phyloP scores from a whole-genome alignment of 2,329 filamentous ascomycete genomes.

The Cladorrhinum sp. region DNA sequence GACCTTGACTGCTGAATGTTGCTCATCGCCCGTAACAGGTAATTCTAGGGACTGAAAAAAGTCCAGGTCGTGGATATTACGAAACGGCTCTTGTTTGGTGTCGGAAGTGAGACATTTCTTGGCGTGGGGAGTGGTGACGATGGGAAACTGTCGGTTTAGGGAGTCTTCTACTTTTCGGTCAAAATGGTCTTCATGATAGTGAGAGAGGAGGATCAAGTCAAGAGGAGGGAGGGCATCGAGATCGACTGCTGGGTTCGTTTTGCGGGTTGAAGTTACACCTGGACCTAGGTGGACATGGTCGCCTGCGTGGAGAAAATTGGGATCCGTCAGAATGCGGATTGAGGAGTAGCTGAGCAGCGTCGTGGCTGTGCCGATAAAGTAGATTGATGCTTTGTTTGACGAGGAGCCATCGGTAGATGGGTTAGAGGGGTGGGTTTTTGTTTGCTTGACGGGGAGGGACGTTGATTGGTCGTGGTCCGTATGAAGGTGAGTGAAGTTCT shows the following conservation, averaged over 20 bases:
- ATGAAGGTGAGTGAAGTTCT: constrained; percentile 23
- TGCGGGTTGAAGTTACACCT: constrained; percentile 53
- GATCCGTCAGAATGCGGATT: constrained; percentile 54
- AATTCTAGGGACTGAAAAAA: constrained; percentile 52
- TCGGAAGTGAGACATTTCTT: constrained; percentile 45
- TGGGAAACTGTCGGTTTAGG: constrained; percentile 51
- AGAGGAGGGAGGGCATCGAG: constrained; percentile 57
- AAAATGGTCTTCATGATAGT: constrained; percentile 58
- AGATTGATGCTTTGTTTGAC: constrained; percentile 46
- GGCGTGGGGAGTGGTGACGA: constrained; percentile 63
- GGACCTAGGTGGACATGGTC: constrained; percentile 66
- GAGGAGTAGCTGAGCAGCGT: constrained; percentile 54
- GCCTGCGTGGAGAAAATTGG: constrained; percentile 64
- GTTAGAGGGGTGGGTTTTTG: constrained; percentile 27
- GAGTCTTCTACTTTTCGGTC: constrained; percentile 39
- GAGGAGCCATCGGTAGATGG: constrained; percentile 24
- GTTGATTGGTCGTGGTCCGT: constrained; percentile 17
- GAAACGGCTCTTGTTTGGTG: constrained; percentile 48
- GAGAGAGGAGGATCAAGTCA: constrained; percentile 58
- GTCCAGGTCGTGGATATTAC: constrained; percentile 52
- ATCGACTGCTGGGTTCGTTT: constrained; percentile 59
- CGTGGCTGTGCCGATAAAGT: constrained; percentile 56
- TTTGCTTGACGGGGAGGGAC: constrained; percentile 26
- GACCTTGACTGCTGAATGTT: constrained; percentile 48
- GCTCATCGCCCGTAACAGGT: constrained; percentile 26